Conservation (phyloP, 106 monocot species). For the Iris macrosiphon region DNA sequence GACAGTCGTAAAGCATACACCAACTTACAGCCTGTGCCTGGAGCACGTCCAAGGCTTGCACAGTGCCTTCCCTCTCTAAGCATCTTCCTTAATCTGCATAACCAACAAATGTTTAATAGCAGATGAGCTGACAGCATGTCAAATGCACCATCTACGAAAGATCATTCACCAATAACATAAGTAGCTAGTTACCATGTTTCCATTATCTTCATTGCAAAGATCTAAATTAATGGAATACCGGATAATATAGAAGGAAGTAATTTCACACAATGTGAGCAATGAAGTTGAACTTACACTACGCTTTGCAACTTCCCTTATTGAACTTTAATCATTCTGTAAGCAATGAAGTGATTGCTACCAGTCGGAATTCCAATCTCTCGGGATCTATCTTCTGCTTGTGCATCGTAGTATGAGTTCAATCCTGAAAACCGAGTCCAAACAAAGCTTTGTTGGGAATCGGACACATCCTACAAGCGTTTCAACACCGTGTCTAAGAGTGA, state of each 20-base stretch:
- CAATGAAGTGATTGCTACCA: constrained; percentile 4
- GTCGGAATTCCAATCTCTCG: constrained; percentile 33
- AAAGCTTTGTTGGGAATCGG: too few species aligned
- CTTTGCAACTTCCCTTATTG: not conserved
- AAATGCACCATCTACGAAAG: too few species aligned
- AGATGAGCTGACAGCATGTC: not conserved
- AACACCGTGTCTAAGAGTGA: too few species aligned
- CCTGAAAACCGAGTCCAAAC: constrained; percentile 12
- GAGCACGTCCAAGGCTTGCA: constrained; percentile 69
- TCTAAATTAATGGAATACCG: too few species aligned
- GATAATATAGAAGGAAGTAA: too few species aligned
- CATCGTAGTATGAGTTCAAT: not conserved
- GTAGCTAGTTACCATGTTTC: too few species aligned
- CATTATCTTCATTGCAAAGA: too few species aligned
- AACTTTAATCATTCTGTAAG: not conserved
- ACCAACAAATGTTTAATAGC: not conserved
- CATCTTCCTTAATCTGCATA: constrained; percentile 59
- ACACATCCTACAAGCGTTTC: too few species aligned
- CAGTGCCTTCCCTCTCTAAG: constrained; percentile 37
- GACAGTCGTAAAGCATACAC: constrained; percentile 64
- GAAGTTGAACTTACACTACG: too few species aligned
- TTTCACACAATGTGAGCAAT: too few species aligned
- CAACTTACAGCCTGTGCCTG: constrained; percentile 93
- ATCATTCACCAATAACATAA: too few species aligned
- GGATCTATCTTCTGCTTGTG: constrained; percentile 42